phyloP scores from a whole-genome alignment of 306 rosid species.

The Albizia julibrissin region DNA sequence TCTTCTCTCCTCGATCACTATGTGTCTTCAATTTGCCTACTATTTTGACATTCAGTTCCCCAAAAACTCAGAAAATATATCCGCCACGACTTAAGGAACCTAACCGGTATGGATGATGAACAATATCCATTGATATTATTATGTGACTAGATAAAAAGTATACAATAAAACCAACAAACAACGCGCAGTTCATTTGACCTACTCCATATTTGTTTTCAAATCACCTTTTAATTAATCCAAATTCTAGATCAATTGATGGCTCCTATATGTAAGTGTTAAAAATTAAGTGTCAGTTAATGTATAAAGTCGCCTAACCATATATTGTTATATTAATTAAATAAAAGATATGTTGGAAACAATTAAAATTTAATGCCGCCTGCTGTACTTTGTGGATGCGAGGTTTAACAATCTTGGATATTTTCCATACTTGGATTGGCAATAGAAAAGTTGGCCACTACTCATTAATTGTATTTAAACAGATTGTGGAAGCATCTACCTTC shows the following conservation, averaged over 20 bases:
- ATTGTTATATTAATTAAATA: too few species aligned
- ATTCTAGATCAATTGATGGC: not conserved
- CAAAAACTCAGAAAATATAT: not conserved
- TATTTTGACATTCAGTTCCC: not conserved
- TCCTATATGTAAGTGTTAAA: not conserved
- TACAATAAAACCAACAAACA: not conserved
- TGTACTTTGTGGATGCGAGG: too few species aligned
- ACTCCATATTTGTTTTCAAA: not conserved
- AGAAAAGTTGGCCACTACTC: too few species aligned
- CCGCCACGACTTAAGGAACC: not conserved
- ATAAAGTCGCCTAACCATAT: not conserved
- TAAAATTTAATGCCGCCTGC: too few species aligned
- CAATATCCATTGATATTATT: not conserved
- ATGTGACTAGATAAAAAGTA: too few species aligned
- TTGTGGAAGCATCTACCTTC: not conserved
- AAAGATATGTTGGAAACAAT: too few species aligned
- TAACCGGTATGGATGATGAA: not conserved
- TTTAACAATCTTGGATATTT: too few species aligned
- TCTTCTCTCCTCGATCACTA: not conserved
- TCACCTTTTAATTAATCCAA: too few species aligned
- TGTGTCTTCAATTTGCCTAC: not conserved
- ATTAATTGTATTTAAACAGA: not conserved
- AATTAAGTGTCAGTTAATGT: not conserved
- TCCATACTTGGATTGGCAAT: too few species aligned
- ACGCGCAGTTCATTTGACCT: not conserved